phyloP scores from a whole-genome alignment of 169 alveolate genomes.

The Plasmodium berghei region DNA sequence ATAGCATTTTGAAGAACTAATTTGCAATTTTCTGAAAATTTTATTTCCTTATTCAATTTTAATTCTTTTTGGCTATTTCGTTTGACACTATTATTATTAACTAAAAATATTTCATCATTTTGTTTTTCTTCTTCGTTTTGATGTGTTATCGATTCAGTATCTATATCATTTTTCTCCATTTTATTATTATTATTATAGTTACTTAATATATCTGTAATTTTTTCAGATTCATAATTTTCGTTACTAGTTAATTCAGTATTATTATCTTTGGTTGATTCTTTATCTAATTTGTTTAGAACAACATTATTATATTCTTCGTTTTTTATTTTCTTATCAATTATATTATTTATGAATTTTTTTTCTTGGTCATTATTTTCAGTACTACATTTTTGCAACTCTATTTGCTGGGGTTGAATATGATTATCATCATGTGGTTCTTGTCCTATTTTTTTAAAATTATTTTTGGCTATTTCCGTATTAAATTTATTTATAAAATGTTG shows the following conservation, averaged over 20 bases:
- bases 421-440: not conserved
- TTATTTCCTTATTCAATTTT: slow-evolving; percentile 21
- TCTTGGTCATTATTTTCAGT: not conserved
- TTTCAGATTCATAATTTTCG: too few relatives aligned
- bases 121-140: too few relatives aligned
- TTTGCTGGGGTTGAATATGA: too few relatives aligned
- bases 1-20: slow-evolving; percentile 63
- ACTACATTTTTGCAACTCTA: too few relatives aligned
- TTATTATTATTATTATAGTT: not conserved
- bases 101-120: not conserved
- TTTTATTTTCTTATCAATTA: slow-evolving; percentile 35
- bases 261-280: too few relatives aligned
- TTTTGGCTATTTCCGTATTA: slow-evolving; percentile 22
- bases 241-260: too few relatives aligned
- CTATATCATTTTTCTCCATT: not conserved
- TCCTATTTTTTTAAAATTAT: not conserved
- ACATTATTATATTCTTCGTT: slow-evolving; percentile 38
- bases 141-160: not conserved
- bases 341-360: not conserved
- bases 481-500: slow-evolving; percentile 48
- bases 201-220: too few relatives aligned
- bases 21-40: slow-evolving; percentile 64
- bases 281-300: slow-evolving; percentile 15
- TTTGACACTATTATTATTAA: not conserved
- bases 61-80: not conserved